A percentile compares a stretch with the other conserved stretches of the same genome.
Evolutionary conservation across 2,329 filamentous ascomycete genomes (phyloP).

Genomic region (Talaromyces albobiverticillius): DNA sequence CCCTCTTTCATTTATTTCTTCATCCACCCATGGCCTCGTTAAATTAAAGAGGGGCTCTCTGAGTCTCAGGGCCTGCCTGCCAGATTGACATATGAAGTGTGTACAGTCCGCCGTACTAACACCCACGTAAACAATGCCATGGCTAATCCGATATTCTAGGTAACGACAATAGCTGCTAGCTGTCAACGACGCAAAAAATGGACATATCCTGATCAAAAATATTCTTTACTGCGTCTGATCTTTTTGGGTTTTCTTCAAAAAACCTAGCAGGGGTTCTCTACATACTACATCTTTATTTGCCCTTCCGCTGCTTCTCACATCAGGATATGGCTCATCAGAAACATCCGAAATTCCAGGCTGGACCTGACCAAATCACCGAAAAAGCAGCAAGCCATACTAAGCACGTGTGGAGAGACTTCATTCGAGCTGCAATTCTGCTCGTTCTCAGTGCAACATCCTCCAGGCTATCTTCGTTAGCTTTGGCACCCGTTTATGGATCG

Average conservation of each 20-base stretch:
- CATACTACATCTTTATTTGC: too few species aligned
- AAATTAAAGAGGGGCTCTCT: not conserved
- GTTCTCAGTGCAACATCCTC: slow-evolving; percentile 40
- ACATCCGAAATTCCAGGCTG: not conserved
- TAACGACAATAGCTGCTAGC: not conserved
- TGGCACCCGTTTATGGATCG: slow-evolving; percentile 85
- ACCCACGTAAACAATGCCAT: not conserved
- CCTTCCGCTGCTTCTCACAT: not conserved
- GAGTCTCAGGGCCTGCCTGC: not conserved
- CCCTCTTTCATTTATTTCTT: too few species aligned
- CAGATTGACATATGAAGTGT: not conserved
- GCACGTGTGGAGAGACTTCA: slow-evolving; percentile 18
- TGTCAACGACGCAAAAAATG: not conserved
- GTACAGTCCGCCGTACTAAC: not conserved
- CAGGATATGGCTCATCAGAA: slow-evolving; percentile 8
- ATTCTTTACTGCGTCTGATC: not conserved
- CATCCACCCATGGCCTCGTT: not conserved
- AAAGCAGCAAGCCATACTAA: not conserved
- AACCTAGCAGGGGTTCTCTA: too few species aligned
- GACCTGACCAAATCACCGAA: not conserved
- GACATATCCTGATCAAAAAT: not conserved
- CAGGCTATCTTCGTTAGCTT: slow-evolving; percentile 57
- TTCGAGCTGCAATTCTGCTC: slow-evolving; percentile 32
- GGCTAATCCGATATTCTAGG: not conserved
- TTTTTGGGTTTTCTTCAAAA: not conserved